Evolutionary conservation across 139 green algal genomes (phyloP).

Genomic region (Tetraselmis striata): DNA sequence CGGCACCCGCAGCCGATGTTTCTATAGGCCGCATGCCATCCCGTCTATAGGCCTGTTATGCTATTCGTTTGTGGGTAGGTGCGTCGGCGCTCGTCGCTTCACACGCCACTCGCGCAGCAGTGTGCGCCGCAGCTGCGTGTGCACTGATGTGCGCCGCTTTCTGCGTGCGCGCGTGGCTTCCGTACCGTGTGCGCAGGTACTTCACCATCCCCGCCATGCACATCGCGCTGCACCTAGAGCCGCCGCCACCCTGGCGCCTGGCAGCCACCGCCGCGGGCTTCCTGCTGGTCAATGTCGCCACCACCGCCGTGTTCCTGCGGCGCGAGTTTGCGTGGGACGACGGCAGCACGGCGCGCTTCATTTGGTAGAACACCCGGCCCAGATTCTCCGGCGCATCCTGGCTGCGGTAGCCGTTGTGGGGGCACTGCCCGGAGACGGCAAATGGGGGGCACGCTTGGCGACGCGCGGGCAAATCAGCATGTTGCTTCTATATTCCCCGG

Average conservation of each 20-base stretch:
- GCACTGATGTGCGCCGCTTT: not conserved
- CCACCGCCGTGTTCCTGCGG: slow-evolving; percentile 63
- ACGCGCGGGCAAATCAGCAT: no score
- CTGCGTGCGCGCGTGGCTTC: not conserved
- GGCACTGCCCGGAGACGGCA: no score
- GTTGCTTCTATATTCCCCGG: no score
- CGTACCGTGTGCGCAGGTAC: slow-evolving; percentile 52
- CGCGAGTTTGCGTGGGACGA: slow-evolving; percentile 67
- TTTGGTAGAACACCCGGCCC: slow-evolving; percentile 91
- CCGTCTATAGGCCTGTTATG: not conserved
- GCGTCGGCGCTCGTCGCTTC: no score
- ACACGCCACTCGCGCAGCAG: no score
- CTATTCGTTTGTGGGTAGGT: not conserved
- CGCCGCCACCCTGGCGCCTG: slow-evolving; percentile 5
- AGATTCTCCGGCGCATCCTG: not conserved
- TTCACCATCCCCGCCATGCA: slow-evolving; percentile 66
- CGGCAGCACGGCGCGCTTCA: slow-evolving; percentile 68
- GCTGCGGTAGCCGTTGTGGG: not conserved
- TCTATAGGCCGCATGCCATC: not conserved
- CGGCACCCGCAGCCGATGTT: no score
- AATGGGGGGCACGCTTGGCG: no score
- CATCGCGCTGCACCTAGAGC: slow-evolving; percentile 46
- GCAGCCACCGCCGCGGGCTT: slow-evolving; percentile 15
- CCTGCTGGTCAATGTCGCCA: slow-evolving; percentile 40
- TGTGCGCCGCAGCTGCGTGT: no score